Percentiles rank a stretch among this genome's conserved stretches.
Evolutionary conservation across 192 early-diverging fungal genomes (phyloP).

Genomic region (Podila horticola): DNA sequence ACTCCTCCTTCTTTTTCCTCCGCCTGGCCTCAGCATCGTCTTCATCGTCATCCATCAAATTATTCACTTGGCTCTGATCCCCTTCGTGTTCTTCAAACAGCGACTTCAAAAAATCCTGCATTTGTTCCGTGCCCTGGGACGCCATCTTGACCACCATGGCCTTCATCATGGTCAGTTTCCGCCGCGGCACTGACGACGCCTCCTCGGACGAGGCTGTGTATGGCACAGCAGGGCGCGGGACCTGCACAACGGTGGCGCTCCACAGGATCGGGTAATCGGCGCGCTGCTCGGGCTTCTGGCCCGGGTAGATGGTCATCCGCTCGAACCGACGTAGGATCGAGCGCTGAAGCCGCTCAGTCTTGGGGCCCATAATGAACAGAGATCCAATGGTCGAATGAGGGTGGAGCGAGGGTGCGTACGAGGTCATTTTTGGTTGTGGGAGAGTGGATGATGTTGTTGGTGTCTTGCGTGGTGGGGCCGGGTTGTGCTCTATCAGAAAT

Average conservation of each 20-base stretch:
- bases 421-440: slow-evolving; percentile 40
- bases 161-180: slow-evolving; percentile 39
- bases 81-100: slow-evolving; percentile 36
- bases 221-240: slow-evolving; percentile 19
- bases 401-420: slow-evolving; percentile 62
- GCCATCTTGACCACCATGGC: slow-evolving; percentile 54
- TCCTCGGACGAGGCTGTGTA: neutral
- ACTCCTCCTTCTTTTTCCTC: slow-evolving; percentile 3
- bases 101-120: slow-evolving; percentile 50
- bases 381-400: slow-evolving; percentile 73
- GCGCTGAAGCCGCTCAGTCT: slow-evolving; percentile 39
- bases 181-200: slow-evolving; percentile 5
- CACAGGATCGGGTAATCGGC: slow-evolving; percentile 42
- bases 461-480: slow-evolving; percentile 21
- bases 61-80: slow-evolving; percentile 1
- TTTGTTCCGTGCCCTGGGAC: slow-evolving; percentile 44
- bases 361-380: slow-evolving; percentile 67
- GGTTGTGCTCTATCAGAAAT: slow-evolving; percentile 60
- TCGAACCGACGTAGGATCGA: slow-evolving; percentile 41
- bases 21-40: slow-evolving; percentile 4
- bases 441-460: neutral
- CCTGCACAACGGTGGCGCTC: slow-evolving; percentile 45
- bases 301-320: slow-evolving; percentile 38
- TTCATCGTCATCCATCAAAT: slow-evolving; percentile 45
- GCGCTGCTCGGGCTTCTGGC: slow-evolving; percentile 39